Conservation (phyloP, 108 stramenopile species). For the Bacterosira constricta region DNA sequence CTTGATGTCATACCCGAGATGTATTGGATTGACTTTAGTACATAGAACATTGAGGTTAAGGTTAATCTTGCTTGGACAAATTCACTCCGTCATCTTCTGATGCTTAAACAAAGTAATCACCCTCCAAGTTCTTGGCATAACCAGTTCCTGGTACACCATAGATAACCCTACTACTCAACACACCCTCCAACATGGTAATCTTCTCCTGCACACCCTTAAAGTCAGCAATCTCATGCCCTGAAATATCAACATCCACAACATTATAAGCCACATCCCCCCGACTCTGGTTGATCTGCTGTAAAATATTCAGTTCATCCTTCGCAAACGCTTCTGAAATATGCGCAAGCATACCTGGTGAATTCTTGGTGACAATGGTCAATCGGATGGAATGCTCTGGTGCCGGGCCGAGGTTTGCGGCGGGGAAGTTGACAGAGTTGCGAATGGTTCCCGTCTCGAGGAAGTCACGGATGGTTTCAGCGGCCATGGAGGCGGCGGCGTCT, state of each 20-base stretch:
- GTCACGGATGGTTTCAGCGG: conserved; percentile 85
- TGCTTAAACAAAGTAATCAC: conserved; percentile 88
- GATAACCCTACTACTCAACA: conserved; percentile 78
- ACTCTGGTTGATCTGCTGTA: conserved; percentile 93
- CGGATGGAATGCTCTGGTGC: conserved; percentile 71
- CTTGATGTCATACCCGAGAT: no score
- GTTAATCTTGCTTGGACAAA: no score
- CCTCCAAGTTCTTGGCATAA: conserved; percentile 90
- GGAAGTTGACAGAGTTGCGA: conserved; percentile 92
- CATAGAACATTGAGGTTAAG: no score
- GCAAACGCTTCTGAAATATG: conserved; percentile 86
- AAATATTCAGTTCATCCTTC: conserved; percentile 73
- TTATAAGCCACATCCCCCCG: conserved; percentile 90
- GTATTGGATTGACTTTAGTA: no score
- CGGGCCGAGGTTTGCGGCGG: conserved; percentile 66
- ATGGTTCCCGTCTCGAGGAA: conserved; percentile 89
- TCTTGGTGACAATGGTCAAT: conserved; percentile 90
- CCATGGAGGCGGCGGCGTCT: conserved; percentile 92
- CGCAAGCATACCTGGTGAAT: conserved; percentile 87
- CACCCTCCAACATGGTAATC: conserved; percentile 90
- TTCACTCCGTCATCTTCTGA: no score
- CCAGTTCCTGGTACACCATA: conserved; percentile 81
- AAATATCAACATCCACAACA: conserved; percentile 85
- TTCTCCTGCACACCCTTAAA: conserved; percentile 86
- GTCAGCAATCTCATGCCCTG: conserved; percentile 56